These are phyloP conservation scores for Zanthoxylum bungeanum DNA, from an alignment of 345 rosid genomes.

Conservation along the genomic window DNA sequence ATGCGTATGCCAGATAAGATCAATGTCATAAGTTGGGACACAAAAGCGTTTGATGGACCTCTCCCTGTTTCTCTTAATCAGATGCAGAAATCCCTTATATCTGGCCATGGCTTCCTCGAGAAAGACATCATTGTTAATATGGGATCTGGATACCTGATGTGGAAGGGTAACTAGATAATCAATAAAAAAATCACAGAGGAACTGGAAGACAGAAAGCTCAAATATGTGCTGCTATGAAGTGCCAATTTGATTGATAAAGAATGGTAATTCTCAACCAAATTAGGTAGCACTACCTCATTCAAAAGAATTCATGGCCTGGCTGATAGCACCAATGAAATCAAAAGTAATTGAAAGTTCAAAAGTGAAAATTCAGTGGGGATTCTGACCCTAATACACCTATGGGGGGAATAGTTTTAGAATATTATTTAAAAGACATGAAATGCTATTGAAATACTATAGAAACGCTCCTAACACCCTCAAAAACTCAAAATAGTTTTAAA, in stretches of 20 bases:
- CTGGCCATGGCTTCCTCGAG: conserved; percentile 78
- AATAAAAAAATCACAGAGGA: not conserved
- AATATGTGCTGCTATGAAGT: not conserved
- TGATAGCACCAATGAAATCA: not conserved
- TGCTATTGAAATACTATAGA: not conserved
- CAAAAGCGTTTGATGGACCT: conserved; percentile 57
- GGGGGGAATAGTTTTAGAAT: too few relatives aligned
- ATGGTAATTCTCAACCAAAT: not conserved
- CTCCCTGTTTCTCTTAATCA: conserved; percentile 74
- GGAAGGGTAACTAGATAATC: conserved; percentile 11
- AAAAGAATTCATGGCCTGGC: not conserved
- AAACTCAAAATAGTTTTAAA: not conserved
- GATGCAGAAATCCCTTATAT: conserved; percentile 81
- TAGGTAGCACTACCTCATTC: not conserved
- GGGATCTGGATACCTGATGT: conserved; percentile 67
- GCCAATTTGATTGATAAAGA: conserved; percentile 1
- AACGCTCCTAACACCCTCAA: not conserved
- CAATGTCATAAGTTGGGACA: conserved; percentile 96
- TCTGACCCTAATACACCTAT: too few relatives aligned
- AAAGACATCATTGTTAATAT: conserved; percentile 58
- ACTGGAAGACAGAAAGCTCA: conserved; percentile 6
- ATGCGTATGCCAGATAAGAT: conserved; percentile 97
- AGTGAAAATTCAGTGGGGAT: not conserved
- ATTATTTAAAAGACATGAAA: not conserved
- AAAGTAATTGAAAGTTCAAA: not conserved